These are phyloP conservation scores for Kregervanrija pseudodelftensis DNA, from an alignment of 805 yeast genomes.

Conservation along the genomic window DNA sequence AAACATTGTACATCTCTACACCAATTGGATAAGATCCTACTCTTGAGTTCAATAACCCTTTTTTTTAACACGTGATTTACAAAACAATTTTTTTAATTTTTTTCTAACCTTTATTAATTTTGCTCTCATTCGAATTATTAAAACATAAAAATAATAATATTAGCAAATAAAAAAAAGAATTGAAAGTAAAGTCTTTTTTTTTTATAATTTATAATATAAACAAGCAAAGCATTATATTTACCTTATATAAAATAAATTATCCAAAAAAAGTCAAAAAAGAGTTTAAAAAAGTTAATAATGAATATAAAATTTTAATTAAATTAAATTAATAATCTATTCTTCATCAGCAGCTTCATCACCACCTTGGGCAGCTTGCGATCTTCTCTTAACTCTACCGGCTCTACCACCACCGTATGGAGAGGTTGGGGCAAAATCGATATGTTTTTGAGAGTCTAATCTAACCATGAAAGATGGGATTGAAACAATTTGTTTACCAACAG, in stretches of 20 bases:
- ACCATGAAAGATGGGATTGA: conserved; percentile 99
- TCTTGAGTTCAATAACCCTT: too few relatives aligned
- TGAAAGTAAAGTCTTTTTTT: too few relatives aligned
- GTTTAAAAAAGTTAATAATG: neutral
- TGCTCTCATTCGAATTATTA: too few relatives aligned
- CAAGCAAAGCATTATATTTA: too few relatives aligned
- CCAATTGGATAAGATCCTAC: too few relatives aligned
- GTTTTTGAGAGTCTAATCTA: conserved; percentile 99
- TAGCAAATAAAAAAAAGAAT: too few relatives aligned
- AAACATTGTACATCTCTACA: too few relatives aligned
- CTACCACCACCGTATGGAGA: conserved; percentile 99
- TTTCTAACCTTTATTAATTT: too few relatives aligned
- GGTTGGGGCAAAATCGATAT: conserved; percentile 98
- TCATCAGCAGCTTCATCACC: conserved; percentile 62
- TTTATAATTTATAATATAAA: too few relatives aligned
- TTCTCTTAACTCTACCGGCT: conserved; percentile 99
- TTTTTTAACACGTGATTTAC: too few relatives aligned
- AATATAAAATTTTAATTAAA: neutral
- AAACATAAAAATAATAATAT: too few relatives aligned
- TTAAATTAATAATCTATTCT: conserved; percentile 38
- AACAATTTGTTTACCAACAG: conserved; percentile 99
- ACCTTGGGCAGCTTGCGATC: conserved; percentile 60
- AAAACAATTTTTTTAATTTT: too few relatives aligned
- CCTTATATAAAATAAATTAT: neutral
- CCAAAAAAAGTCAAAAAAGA: conserved; percentile 8